These are phyloP conservation scores for Didymella exigua DNA, from an alignment of 2,329 filamentous ascomycete genomes.

Conservation along the genomic window DNA sequence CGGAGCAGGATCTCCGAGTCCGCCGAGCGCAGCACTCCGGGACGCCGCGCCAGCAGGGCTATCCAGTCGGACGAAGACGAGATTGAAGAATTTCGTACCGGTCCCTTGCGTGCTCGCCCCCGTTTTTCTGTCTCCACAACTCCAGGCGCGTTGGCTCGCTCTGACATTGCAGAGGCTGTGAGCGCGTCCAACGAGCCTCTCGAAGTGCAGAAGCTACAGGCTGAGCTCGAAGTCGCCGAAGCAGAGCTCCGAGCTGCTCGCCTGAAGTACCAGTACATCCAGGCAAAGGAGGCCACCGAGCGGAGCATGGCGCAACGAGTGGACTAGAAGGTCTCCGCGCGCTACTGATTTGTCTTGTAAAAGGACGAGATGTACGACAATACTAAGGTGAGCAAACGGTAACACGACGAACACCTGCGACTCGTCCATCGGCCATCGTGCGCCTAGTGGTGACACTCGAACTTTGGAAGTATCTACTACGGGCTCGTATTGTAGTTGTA, in stretches of 20 bases:
- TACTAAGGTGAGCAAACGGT: background rate
- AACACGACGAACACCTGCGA: background rate
- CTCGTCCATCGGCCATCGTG: background rate
- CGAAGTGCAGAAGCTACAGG: conserved; percentile 33
- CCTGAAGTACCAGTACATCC: conserved; percentile 28
- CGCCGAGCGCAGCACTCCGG: conserved; percentile 17
- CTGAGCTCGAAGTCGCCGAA: conserved; percentile 41
- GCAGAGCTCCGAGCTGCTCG: conserved; percentile 38
- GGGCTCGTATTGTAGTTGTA: too few relatives aligned
- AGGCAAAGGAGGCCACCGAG: conserved; percentile 23
- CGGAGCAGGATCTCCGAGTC: conserved; percentile 16
- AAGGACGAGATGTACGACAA: background rate
- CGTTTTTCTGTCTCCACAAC: conserved; percentile 20
- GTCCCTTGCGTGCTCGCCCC: background rate
- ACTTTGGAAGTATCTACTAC: background rate
- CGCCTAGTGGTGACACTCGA: too few relatives aligned
- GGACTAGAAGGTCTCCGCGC: background rate
- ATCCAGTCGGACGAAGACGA: conserved; percentile 24
- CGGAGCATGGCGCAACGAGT: background rate
- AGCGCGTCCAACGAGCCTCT: conserved; percentile 25
- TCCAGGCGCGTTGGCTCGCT: conserved; percentile 6
- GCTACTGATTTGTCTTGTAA: background rate
- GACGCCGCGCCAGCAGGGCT: background rate
- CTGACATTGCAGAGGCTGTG: conserved; percentile 8
- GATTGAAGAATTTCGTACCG: background rate